Evolutionary conservation across 805 yeast genomes (phyloP).

Genomic region (Candida parachauliodes): DNA sequence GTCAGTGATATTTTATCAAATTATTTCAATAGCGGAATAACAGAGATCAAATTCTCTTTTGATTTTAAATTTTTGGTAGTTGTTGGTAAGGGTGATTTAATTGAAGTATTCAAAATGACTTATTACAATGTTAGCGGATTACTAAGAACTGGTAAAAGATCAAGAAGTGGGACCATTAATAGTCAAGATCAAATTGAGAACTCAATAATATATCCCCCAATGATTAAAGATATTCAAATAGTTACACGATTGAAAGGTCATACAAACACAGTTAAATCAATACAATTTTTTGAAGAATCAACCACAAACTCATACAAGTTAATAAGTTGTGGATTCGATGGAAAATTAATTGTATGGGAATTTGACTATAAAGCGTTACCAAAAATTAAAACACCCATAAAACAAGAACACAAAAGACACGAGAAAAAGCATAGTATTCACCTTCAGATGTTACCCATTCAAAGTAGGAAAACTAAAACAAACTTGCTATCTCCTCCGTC

Average conservation of each 20-base stretch:
- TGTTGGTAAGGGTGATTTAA: slow-evolving; percentile 55
- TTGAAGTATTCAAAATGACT: slow-evolving; percentile 37
- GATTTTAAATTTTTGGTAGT: slow-evolving; percentile 45
- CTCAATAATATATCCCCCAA: slow-evolving; percentile 23
- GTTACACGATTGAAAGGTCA: slow-evolving; percentile 39
- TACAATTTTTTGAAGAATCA: slow-evolving; percentile 23
- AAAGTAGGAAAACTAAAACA: neutral
- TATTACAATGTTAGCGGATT: slow-evolving; percentile 40
- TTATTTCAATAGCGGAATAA: slow-evolving; percentile 61
- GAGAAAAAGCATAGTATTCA: slow-evolving; percentile 8
- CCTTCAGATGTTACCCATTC: slow-evolving; percentile 1
- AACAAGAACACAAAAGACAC: neutral
- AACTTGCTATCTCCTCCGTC: slow-evolving; percentile 4
- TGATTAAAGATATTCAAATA: slow-evolving; percentile 33
- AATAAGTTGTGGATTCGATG: slow-evolving; percentile 38
- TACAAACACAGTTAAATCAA: slow-evolving; percentile 30
- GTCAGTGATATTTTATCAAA: slow-evolving; percentile 55
- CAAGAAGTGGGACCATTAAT: slow-evolving; percentile 38
- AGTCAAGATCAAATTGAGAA: slow-evolving; percentile 18
- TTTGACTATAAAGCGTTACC: slow-evolving; percentile 41
- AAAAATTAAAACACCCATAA: slow-evolving; percentile 22
- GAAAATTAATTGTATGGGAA: slow-evolving; percentile 41
- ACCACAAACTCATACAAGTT: slow-evolving; percentile 27
- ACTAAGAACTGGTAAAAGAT: slow-evolving; percentile 25
- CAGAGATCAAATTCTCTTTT: slow-evolving; percentile 44